Evolutionary conservation across 345 rosid species (phyloP).

Genomic region (Citropsis articulata): DNA sequence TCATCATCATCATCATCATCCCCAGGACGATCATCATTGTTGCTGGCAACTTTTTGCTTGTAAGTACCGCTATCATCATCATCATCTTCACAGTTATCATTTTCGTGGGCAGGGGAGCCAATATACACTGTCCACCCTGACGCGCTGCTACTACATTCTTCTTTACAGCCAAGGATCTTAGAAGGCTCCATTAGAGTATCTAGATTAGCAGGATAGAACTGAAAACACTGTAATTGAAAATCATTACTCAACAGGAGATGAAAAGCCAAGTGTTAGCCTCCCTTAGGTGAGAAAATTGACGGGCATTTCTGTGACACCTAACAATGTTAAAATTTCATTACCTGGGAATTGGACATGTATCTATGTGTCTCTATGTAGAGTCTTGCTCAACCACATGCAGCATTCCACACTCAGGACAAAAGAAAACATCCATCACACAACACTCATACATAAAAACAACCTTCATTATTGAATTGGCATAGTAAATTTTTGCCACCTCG

Average conservation of each 20-base stretch:
- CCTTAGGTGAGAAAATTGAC: neutral
- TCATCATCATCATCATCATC: slow-evolving; percentile 11
- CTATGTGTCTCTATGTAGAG: slow-evolving; percentile 10
- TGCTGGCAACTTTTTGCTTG: slow-evolving; percentile 10
- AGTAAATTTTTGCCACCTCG: slow-evolving; percentile 44
- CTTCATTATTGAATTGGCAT: slow-evolving; percentile 40
- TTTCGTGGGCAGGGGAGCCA: slow-evolving; percentile 40
- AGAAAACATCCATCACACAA: slow-evolving; percentile 8
- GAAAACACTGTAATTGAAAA: neutral
- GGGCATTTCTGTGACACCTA: neutral
- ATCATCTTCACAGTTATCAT: slow-evolving; percentile 17
- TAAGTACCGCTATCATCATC: slow-evolving; percentile 6
- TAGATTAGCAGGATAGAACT: slow-evolving; percentile 8
- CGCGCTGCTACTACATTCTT: slow-evolving; percentile 46
- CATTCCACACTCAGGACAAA: slow-evolving; percentile 15
- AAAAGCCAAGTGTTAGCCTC: neutral
- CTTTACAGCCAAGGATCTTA: slow-evolving; percentile 29
- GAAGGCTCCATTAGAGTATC: slow-evolving; percentile 49
- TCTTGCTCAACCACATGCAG: slow-evolving; percentile 9
- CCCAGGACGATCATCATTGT: slow-evolving; percentile 16
- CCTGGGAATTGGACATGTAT: slow-evolving; percentile 2
- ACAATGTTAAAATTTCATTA: slow-evolving; percentile 2
- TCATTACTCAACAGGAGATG: slow-evolving; percentile 14
- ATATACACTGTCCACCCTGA: slow-evolving; percentile 72
- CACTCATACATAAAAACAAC: slow-evolving; percentile 26